Conservation (phyloP, 208 protist species). For the Blechomonas ayalai region DNA sequence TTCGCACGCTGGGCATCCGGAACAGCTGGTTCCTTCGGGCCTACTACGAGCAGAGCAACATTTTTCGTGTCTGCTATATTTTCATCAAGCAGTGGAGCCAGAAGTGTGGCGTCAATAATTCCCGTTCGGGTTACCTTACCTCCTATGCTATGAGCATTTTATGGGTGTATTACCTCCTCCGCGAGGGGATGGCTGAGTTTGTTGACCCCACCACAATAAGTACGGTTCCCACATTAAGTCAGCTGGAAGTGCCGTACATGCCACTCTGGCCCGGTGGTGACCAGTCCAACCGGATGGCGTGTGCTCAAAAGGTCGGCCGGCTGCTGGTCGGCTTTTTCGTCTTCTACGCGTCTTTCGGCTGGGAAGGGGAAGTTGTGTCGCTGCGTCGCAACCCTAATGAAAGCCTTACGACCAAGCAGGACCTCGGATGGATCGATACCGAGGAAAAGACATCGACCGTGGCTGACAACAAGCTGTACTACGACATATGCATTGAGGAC, state of each 20-base stretch:
- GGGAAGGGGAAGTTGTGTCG: conserved; percentile 29
- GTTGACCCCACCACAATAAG: conserved; percentile 29
- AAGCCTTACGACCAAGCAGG: conserved; percentile 5
- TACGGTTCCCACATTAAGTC: conserved; percentile 8
- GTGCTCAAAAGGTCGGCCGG: conserved; percentile 12
- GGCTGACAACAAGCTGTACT: conserved; percentile 43
- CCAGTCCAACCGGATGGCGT: background rate
- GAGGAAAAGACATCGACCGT: conserved; percentile 15
- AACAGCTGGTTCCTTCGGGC: conserved; percentile 76
- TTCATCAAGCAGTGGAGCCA: conserved; percentile 85
- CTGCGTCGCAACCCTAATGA: conserved; percentile 13
- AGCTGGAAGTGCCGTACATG: conserved; percentile 32
- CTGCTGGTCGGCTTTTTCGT: conserved; percentile 46
- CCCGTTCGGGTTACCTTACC: conserved; percentile 58
- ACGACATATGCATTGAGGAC: conserved; percentile 73
- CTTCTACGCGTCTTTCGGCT: conserved; percentile 59
- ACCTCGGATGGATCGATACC: conserved; percentile 27
- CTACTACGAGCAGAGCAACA: conserved; percentile 44
- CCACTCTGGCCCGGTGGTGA: conserved; percentile 27
- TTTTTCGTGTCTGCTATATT: conserved; percentile 48
- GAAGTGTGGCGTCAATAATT: conserved; percentile 63
- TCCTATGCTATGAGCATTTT: conserved; percentile 68
- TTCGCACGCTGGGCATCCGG: conserved; percentile 49
- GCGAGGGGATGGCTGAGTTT: conserved; percentile 18
- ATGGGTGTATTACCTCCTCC: conserved; percentile 74